phyloP scores from a whole-genome alignment of 1,139 yeast genomes.

The Saccharomycopsis phalli region DNA sequence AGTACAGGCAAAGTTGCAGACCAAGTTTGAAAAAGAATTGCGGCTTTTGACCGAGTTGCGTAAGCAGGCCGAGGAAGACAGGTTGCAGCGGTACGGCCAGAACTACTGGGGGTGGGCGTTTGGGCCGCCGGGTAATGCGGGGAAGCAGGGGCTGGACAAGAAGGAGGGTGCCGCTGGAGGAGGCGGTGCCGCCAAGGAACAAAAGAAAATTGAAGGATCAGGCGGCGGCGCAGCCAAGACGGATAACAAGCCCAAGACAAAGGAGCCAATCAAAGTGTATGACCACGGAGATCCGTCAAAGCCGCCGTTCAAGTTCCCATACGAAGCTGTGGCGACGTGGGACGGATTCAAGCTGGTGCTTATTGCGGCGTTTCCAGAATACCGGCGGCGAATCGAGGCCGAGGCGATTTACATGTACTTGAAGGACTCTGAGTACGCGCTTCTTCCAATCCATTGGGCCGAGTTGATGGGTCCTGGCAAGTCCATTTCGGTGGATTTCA shows the following conservation, averaged over 20 bases:
- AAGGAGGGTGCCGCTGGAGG: neutral
- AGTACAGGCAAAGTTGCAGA: constrained; percentile 16
- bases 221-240: neutral
- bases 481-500: constrained; percentile 9
- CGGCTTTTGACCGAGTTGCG: constrained; percentile 12
- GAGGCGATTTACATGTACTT: constrained; percentile 8
- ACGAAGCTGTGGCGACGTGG: constrained; percentile 16
- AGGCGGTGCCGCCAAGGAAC: neutral
- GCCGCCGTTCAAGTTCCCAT: constrained; percentile 18
- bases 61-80: constrained; percentile 18
- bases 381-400: constrained; percentile 1
- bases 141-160: neutral
- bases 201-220: constrained; percentile 1
- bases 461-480: constrained; percentile 12
- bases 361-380: constrained; percentile 17
- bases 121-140: neutral
- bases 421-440: constrained; percentile 6
- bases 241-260: constrained; percentile 4
- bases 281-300: constrained; percentile 4
- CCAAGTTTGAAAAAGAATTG: constrained; percentile 18
- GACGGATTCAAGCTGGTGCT: constrained; percentile 8
- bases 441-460: constrained; percentile 19
- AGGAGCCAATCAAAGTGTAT: constrained; percentile 17
- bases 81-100: constrained; percentile 18
- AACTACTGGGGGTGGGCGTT: constrained; percentile 20